phyloP scores from a whole-genome alignment of 768 basidiomycete genomes.

The Phanerodontia chrysosporium region DNA sequence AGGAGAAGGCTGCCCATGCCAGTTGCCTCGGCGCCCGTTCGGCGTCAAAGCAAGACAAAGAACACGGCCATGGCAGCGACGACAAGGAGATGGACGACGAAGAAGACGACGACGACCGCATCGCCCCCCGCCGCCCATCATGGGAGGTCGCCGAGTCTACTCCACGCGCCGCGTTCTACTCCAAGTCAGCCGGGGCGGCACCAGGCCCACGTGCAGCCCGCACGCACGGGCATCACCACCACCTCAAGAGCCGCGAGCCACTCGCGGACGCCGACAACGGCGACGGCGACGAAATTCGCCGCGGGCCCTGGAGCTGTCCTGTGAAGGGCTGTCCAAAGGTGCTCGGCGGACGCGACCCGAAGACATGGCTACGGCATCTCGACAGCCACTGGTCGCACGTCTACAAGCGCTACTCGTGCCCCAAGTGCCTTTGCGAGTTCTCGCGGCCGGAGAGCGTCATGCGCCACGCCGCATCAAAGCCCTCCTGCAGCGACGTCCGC shows the following conservation, averaged over 20 bases:
- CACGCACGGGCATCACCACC: no score
- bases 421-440: slow-evolving; percentile 1
- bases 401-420: slow-evolving; percentile 4
- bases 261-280: not conserved
- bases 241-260: not conserved
- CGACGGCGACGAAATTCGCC: not conserved
- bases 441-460: slow-evolving; percentile 5
- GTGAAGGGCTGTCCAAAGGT: slow-evolving; percentile 5
- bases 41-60: not conserved
- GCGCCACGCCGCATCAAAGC: not conserved
- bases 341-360: slow-evolving; percentile 3
- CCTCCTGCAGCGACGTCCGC: not conserved
- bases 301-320: not conserved
- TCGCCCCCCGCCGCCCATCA: not conserved
- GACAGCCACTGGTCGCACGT: slow-evolving; percentile 7
- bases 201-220: not conserved
- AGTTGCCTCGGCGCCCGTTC: not conserved
- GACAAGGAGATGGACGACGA: not conserved
- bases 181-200: not conserved
- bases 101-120: not conserved
- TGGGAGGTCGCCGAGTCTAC: not conserved
- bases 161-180: not conserved
- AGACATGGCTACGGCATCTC: slow-evolving; percentile 4
- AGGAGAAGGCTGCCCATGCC: not conserved
- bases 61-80: not conserved